These are phyloP conservation scores for Pichia sp. DNA, from an alignment of 1,139 yeast genomes.

Conservation along the genomic window DNA sequence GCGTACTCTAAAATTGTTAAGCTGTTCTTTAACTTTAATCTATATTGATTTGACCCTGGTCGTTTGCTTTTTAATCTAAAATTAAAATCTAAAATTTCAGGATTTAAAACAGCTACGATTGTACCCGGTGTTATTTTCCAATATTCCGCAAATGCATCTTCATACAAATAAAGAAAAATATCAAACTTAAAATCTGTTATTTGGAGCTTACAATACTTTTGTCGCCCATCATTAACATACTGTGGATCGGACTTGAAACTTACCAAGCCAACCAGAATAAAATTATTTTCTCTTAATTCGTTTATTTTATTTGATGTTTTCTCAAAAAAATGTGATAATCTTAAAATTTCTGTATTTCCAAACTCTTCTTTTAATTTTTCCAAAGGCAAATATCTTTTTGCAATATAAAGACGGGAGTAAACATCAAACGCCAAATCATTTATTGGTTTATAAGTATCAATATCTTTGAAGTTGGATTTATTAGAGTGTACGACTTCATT, in stretches of 20 bases:
- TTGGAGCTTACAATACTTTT: slow-evolving; percentile 54
- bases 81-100: slow-evolving; percentile 37
- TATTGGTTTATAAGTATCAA: slow-evolving; percentile 1
- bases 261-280: slow-evolving; percentile 68
- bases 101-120: slow-evolving; percentile 68
- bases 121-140: slow-evolving; percentile 75
- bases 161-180: slow-evolving; percentile 49
- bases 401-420: slow-evolving; percentile 30
- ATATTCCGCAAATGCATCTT: slow-evolving; percentile 58
- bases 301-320: slow-evolving; percentile 61
- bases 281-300: slow-evolving; percentile 68
- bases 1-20: slow-evolving; percentile 55
- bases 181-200: slow-evolving; percentile 67
- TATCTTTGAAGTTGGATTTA: not conserved
- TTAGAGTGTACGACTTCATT: slow-evolving; percentile 6
- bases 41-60: slow-evolving; percentile 39
- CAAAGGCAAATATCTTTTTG: slow-evolving; percentile 41
- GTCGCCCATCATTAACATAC: slow-evolving; percentile 35
- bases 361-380: slow-evolving; percentile 33
- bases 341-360: slow-evolving; percentile 44
- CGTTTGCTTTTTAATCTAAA: not conserved
- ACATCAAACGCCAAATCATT: slow-evolving; percentile 19
- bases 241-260: slow-evolving; percentile 50
- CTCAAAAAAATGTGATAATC: slow-evolving; percentile 51
- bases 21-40: slow-evolving; percentile 43